Conservation (phyloP, 1,284 basidiomycete species). For the Cerioporus squamosus region DNA sequence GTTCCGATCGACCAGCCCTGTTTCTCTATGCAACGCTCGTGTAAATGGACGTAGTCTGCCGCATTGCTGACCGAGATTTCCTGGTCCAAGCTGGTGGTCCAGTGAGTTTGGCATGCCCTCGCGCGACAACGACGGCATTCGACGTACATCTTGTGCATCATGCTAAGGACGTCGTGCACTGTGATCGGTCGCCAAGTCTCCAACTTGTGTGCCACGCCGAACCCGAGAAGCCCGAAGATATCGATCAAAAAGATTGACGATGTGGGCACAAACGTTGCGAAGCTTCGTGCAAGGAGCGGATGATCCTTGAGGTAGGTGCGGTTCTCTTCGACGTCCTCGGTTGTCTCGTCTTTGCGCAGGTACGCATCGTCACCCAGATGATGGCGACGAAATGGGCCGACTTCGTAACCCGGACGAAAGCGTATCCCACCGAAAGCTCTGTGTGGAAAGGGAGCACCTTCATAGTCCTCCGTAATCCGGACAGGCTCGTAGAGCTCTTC, state of each 20-base stretch:
- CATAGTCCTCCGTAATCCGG: background rate
- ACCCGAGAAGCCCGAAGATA: background rate
- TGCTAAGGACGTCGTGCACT: background rate
- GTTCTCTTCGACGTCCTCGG: background rate
- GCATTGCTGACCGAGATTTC: background rate
- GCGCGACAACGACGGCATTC: background rate
- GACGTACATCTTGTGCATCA: background rate
- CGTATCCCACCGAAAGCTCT: background rate
- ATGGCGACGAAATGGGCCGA: no score
- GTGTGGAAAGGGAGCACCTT: background rate
- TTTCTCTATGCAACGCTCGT: background rate
- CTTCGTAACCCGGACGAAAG: background rate
- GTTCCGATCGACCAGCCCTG: background rate
- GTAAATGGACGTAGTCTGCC: background rate
- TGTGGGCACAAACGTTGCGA: background rate
- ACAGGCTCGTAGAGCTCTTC: background rate
- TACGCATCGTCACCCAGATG: background rate
- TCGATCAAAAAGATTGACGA: background rate
- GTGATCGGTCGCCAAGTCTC: background rate
- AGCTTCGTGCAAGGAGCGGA: constrained; percentile 1
- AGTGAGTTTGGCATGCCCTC: background rate
- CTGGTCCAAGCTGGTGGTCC: background rate
- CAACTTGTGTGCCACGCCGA: background rate
- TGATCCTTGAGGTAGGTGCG: background rate
- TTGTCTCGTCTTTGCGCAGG: background rate